Conservation (phyloP, 352 stramenopile genomes). For the Pythium phragmiticola region DNA sequence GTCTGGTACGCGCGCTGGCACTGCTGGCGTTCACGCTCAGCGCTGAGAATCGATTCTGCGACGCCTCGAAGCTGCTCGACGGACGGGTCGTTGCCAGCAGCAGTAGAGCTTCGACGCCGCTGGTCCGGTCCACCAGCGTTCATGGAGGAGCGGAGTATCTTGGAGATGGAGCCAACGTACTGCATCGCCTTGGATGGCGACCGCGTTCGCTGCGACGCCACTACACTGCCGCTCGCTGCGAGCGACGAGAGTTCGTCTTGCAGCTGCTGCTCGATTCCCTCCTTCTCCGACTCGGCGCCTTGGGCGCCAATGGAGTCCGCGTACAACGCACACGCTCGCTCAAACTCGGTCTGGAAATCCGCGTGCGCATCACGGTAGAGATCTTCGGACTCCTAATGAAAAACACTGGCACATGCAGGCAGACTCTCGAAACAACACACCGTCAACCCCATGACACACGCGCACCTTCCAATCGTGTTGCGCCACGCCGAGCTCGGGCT, state of each 20-base stretch:
- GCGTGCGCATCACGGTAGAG: conserved; percentile 8
- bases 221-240: not conserved
- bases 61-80: not conserved
- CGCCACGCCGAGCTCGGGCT: conserved; percentile 11
- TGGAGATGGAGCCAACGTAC: conserved; percentile 23
- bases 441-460: not conserved
- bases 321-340: conserved; percentile 12
- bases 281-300: not conserved
- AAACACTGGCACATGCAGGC: not conserved
- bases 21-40: conserved; percentile 16
- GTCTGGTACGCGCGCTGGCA: conserved; percentile 20
- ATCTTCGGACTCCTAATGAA: conserved; percentile 14
- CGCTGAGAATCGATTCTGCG: not conserved
- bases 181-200: conserved; percentile 28
- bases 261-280: conserved; percentile 3
- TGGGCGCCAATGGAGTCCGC: not conserved
- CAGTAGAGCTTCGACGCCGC: not conserved
- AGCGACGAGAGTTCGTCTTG: conserved; percentile 1
- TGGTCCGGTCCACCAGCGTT: not conserved
- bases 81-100: not conserved
- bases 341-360: conserved; percentile 18
- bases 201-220: not conserved
- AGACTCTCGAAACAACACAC: too few relatives aligned
- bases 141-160: conserved; percentile 7
- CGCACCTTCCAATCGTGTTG: conserved; percentile 18